Percentiles rank a stretch among this genome's conserved stretches.
These are phyloP conservation scores for Karstenula rhodostoma DNA, from an alignment of 2,329 filamentous ascomycete species.

Conservation along the genomic window DNA sequence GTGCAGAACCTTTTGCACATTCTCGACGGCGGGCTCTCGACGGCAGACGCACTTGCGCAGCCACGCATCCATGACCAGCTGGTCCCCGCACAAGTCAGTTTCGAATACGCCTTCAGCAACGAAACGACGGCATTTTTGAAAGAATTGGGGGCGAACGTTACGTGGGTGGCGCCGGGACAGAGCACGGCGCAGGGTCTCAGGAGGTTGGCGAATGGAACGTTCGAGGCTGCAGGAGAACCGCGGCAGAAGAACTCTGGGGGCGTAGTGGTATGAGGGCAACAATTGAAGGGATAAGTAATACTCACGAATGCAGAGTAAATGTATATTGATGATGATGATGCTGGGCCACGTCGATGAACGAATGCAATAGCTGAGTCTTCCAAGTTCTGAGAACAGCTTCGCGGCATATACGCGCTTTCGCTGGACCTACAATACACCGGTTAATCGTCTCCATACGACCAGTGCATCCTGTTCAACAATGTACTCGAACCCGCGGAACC, in stretches of 20 bases:
- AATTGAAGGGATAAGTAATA: neutral
- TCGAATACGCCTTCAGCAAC: slow-evolving; percentile 76
- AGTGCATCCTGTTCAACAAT: no score
- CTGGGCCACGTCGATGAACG: no score
- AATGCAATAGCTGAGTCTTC: no score
- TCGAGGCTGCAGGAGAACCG: slow-evolving; percentile 80
- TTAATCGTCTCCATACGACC: no score
- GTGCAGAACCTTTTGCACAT: slow-evolving; percentile 77
- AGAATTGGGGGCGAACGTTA: slow-evolving; percentile 73
- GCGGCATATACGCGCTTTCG: no score
- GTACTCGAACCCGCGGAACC: no score
- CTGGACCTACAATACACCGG: no score
- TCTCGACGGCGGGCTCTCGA: slow-evolving; percentile 70
- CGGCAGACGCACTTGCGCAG: slow-evolving; percentile 67
- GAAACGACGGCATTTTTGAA: slow-evolving; percentile 69
- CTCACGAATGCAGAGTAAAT: neutral
- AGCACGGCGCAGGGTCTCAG: slow-evolving; percentile 78
- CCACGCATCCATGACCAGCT: slow-evolving; percentile 85
- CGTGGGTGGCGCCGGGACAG: slow-evolving; percentile 68
- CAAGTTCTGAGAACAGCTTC: no score
- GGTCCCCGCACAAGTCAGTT: slow-evolving; percentile 71
- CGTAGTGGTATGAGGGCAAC: slow-evolving; percentile 56
- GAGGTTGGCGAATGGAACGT: slow-evolving; percentile 68
- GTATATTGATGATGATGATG: neutral
- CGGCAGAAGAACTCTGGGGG: slow-evolving; percentile 76